phyloP scores from a whole-genome alignment of 2,329 filamentous ascomycete species.

The Aspergillus aculeatinus region DNA sequence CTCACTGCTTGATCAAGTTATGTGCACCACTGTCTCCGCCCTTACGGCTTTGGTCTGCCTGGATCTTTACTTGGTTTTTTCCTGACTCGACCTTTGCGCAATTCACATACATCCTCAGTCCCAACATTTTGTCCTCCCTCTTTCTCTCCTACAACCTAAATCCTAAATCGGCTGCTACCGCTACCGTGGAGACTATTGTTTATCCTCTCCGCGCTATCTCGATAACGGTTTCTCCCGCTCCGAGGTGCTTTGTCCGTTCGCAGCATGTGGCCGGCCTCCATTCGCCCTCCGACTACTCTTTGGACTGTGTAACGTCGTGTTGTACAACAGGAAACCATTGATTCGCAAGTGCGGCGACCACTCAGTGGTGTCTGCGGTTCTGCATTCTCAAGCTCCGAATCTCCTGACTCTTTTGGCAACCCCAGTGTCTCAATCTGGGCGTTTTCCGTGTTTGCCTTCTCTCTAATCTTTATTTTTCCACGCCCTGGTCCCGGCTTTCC shows the following conservation, averaged over 20 bases:
- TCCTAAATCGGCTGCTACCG: background rate
- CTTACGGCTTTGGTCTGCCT: constrained; percentile 17
- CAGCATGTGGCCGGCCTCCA: constrained; percentile 39
- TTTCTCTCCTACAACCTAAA: background rate
- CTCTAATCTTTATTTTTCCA: constrained; percentile 7
- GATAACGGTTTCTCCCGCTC: constrained; percentile 5
- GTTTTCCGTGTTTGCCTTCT: constrained; percentile 14
- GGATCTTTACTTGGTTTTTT: constrained; percentile 15
- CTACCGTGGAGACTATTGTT: constrained; percentile 3
- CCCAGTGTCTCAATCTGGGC: background rate
- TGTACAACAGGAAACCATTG: constrained; percentile 27
- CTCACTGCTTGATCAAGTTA: constrained; percentile 17
- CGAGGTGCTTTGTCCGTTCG: constrained; percentile 12
- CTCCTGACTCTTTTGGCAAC: constrained; percentile 15
- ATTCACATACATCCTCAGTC: constrained; percentile 4
- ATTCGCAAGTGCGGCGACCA: constrained; percentile 17
- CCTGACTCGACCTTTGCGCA: constrained; percentile 10
- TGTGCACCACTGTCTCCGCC: constrained; percentile 16
- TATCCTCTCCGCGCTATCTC: background rate
- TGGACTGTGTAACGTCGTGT: constrained; percentile 37
- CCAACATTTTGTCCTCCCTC: background rate
- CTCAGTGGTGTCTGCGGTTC: constrained; percentile 13
- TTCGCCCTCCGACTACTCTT: constrained; percentile 30
- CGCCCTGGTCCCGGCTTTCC: constrained; percentile 11
- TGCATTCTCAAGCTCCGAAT: constrained; percentile 13